Evolutionary conservation across 192 early-diverging fungal genomes (phyloP).

Genomic region (Podila epicladia): DNA sequence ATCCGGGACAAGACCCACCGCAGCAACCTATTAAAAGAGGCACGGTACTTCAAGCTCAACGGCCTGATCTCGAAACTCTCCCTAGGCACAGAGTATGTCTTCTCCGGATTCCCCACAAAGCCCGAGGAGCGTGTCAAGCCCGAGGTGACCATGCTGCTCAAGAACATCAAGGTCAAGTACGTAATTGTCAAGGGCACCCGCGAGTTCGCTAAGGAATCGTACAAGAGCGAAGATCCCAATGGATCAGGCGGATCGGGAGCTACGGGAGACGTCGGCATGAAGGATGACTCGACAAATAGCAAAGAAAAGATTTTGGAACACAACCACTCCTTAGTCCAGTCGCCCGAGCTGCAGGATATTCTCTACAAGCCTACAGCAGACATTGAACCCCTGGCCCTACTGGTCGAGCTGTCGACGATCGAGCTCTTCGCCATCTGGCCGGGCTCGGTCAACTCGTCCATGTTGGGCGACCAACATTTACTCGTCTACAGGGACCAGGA

Average conservation of each 20-base stretch:
- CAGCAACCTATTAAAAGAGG: constrained; percentile 63
- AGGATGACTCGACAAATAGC: neutral
- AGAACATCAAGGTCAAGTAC: constrained; percentile 36
- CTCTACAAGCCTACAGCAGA: constrained; percentile 42
- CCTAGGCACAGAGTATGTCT: constrained; percentile 29
- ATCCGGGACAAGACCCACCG: constrained; percentile 64
- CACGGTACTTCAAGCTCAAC: constrained; percentile 56
- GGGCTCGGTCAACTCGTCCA: constrained; percentile 43
- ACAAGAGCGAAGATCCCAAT: constrained; percentile 5
- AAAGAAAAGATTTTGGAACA: constrained; percentile 39
- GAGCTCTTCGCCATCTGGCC: constrained; percentile 46
- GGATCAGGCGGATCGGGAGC: neutral
- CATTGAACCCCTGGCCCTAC: constrained; percentile 22
- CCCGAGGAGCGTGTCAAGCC: constrained; percentile 41
- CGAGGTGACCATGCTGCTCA: constrained; percentile 39
- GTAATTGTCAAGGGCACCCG: constrained; percentile 42
- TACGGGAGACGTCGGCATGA: neutral
- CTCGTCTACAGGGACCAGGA: constrained; percentile 43
- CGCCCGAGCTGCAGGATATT: constrained; percentile 22
- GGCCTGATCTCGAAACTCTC: constrained; percentile 37
- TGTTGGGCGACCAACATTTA: constrained; percentile 48
- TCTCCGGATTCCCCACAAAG: constrained; percentile 34
- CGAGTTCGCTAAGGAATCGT: constrained; percentile 9
- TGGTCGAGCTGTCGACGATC: constrained; percentile 32
- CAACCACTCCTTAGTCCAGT: constrained; percentile 22